These are phyloP conservation scores for Penicillium bovifimosum DNA, from an alignment of 495 filamentous ascomycete genomes.

Conservation along the genomic window DNA sequence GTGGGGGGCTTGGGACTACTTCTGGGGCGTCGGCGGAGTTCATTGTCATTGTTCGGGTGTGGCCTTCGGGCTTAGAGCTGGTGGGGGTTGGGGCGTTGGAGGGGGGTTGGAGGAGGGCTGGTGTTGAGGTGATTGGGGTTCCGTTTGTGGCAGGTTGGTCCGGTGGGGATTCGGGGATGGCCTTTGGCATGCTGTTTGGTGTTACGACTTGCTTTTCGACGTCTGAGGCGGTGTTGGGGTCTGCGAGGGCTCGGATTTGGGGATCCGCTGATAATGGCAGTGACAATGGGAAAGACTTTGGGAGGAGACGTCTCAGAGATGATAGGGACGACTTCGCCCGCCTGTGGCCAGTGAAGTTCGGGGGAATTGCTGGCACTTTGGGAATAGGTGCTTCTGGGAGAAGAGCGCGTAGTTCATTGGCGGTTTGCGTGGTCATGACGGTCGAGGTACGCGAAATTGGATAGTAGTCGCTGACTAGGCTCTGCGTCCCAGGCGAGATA, in stretches of 20 bases:
- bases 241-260: slow-evolving; percentile 38
- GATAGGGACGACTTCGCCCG: slow-evolving; percentile 38
- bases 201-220: slow-evolving; percentile 30
- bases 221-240: slow-evolving; percentile 26
- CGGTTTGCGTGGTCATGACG: slow-evolving; percentile 17
- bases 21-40: slow-evolving; percentile 40
- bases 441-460: slow-evolving; percentile 36
- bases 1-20: slow-evolving; percentile 22
- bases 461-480: slow-evolving; percentile 19
- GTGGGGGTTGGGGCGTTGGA: not conserved
- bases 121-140: not conserved
- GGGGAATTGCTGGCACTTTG: slow-evolving; percentile 19
- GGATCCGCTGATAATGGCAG: slow-evolving; percentile 37
- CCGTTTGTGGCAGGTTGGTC: not conserved
- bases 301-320: slow-evolving; percentile 34
- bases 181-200: slow-evolving; percentile 4
- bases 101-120: not conserved
- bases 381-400: slow-evolving; percentile 22
- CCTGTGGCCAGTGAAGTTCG: slow-evolving; percentile 20
- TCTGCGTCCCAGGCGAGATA: slow-evolving; percentile 24
- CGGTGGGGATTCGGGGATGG: not conserved
- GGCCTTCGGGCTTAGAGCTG: slow-evolving; percentile 1
- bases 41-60: slow-evolving; percentile 31
- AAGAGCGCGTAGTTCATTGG: slow-evolving; percentile 14
- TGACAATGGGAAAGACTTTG: slow-evolving; percentile 30